Base-by-base conservation (phyloP, 2,329 filamentous ascomycete genomes). In the Nigrospora oryzae region DNA sequence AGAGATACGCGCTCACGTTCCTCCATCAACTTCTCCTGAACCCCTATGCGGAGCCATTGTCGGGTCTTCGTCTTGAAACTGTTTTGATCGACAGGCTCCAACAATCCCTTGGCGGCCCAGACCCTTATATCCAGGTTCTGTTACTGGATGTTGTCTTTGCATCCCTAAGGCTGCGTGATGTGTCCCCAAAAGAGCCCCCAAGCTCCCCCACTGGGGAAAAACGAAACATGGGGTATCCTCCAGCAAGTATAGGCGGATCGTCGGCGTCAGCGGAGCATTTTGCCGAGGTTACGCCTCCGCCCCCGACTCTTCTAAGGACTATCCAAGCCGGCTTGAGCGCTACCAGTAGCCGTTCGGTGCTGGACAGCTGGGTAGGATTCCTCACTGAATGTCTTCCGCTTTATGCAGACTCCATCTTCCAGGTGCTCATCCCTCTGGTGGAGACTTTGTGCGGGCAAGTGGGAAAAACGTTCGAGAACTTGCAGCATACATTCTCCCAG, bases 281-380 rank as follows among this genome's bases (percentile, higher is more conserved):
- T 43, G 37, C 51, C 35, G 48, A 56, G 19, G 16, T 51, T 5
- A 58, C 58, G 28, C 77, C 83, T 4, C 86, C 87, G 16, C 81
- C 86, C 3, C 68, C 79, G 14, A 70, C 83, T 33, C 66, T 98
- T n/a, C 75, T 93, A n/a, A 84, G 86, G 50, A 95, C 88, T 58
- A 73, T 98, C 12, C 83, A 89, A 49, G 79, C 82, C 38, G 93
- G 89, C 0, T 83, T 98, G 41, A 81, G 85, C 44, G 86, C 89
- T 4, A 61, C 75, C 3, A 81, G 73, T 43, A 90, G 87, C 53
- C 81, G 88, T 5, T 73, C 81, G 10, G 83, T 94, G 6, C 70
- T 98, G 33, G 90, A 97, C 55, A 90, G 87, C 59, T 98, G 94
- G 94, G 82, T 96, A 11, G 74, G 79, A 30, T 90, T 98, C 53